phyloP scores from a whole-genome alignment of 2,329 filamentous ascomycete genomes.

The Microsporum audouinii region DNA sequence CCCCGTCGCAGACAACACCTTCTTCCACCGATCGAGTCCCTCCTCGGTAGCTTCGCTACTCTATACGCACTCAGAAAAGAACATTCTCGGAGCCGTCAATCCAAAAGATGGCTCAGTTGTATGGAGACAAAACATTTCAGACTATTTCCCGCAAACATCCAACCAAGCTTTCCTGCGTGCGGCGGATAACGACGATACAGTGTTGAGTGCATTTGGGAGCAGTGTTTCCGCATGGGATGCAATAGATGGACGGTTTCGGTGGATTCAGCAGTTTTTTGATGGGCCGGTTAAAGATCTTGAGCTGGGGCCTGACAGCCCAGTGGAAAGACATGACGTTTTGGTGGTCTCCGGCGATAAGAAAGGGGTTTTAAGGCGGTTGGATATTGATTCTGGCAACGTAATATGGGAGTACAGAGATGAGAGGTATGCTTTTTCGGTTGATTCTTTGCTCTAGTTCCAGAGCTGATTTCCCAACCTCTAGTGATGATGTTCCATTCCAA shows the following conservation, averaged over 20 bases:
- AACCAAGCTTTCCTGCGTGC: slow-evolving; percentile 47
- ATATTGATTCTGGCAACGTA: slow-evolving; percentile 58
- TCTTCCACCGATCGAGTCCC: slow-evolving; percentile 80
- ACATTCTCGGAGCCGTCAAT: slow-evolving; percentile 76
- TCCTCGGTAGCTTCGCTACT: slow-evolving; percentile 78
- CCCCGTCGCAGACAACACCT: slow-evolving; percentile 71
- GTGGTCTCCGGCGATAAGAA: slow-evolving; percentile 49
- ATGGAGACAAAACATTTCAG: slow-evolving; percentile 66
- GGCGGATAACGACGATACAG: slow-evolving; percentile 65
- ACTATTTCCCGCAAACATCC: slow-evolving; percentile 26
- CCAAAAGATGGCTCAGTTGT: slow-evolving; percentile 72
- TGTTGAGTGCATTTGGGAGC: slow-evolving; percentile 61
- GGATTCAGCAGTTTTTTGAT: slow-evolving; percentile 53
- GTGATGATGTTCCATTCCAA: slow-evolving; percentile 62
- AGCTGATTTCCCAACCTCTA: slow-evolving; percentile 24
- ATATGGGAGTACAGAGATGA: slow-evolving; percentile 67
- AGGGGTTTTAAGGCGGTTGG: slow-evolving; percentile 56
- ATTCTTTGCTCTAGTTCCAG: neutral
- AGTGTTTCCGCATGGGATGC: slow-evolving; percentile 74
- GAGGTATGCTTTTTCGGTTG: slow-evolving; percentile 28
- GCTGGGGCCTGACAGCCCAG: slow-evolving; percentile 45
- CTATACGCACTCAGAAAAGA: slow-evolving; percentile 78
- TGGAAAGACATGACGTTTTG: slow-evolving; percentile 55
- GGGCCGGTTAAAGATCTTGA: slow-evolving; percentile 45
- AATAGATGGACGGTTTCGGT: slow-evolving; percentile 64